Percentiles rank a stretch among this genome's conserved stretches.
phyloP scores from a whole-genome alignment of 768 basidiomycete genomes.

The Thelephora aurantiotincta region DNA sequence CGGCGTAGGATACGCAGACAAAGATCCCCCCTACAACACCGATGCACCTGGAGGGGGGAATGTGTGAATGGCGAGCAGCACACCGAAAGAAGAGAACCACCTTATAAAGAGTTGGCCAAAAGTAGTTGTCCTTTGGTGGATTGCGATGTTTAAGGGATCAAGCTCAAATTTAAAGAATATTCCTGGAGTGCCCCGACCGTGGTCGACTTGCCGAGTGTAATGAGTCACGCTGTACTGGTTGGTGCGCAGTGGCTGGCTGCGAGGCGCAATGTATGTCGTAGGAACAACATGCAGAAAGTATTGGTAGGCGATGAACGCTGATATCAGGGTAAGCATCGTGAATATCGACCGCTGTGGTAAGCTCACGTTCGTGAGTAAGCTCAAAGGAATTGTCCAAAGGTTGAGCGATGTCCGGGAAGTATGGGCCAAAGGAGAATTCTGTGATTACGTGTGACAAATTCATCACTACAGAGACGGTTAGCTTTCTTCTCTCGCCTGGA shows the following conservation, averaged over 20 bases:
- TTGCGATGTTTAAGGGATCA: conserved; percentile 75
- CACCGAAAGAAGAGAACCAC: conserved; percentile 10
- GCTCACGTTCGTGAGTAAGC: conserved; percentile 51
- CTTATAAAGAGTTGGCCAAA: conserved; percentile 74
- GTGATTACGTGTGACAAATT: conserved; percentile 93
- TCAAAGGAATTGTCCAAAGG: conserved; percentile 89
- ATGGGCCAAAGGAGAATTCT: conserved; percentile 94
- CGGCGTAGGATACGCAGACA: conserved; percentile 69
- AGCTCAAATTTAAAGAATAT: conserved; percentile 99
- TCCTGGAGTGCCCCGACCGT: conserved; percentile 73
- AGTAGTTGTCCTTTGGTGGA: conserved; percentile 79
- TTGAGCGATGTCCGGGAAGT: conserved; percentile 91
- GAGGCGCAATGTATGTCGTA: conserved; percentile 78
- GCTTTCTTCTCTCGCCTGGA: neutral
- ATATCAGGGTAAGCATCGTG: neutral
- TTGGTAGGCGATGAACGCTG: conserved; percentile 84
- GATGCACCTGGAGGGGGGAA: conserved; percentile 32
- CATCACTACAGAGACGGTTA: conserved; percentile 45
- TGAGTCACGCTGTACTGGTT: conserved; percentile 94
- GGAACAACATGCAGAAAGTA: conserved; percentile 95
- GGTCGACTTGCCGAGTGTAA: conserved; percentile 63
- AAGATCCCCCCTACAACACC: conserved; percentile 93
- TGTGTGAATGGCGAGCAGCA: neutral
- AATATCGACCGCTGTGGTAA: conserved; percentile 1
- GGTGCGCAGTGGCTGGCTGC: conserved; percentile 47